A percentile compares a stretch with the other conserved stretches of the same genome.
phyloP scores from a whole-genome alignment of 2,329 filamentous ascomycete species.

The Penicillium griseofulvum region DNA sequence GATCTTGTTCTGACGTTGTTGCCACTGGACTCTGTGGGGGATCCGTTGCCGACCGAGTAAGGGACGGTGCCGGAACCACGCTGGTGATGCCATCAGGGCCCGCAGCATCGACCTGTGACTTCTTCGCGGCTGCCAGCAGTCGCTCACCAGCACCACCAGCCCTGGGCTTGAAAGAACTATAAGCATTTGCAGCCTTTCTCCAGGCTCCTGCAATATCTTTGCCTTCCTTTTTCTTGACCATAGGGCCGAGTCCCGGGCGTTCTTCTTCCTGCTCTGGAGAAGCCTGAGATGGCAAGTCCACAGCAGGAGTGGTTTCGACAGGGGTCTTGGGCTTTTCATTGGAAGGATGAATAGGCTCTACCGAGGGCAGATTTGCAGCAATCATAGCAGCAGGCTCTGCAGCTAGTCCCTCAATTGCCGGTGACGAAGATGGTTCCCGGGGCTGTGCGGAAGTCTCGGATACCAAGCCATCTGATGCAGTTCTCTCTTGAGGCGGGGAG shows the following conservation, averaged over 20 bases:
- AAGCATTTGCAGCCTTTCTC: constrained; percentile 73
- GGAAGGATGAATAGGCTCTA: constrained; percentile 1
- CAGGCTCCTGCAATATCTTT: constrained; percentile 71
- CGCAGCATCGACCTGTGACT: constrained; percentile 57
- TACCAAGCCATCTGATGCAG: constrained; percentile 7
- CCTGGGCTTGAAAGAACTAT: constrained; percentile 78
- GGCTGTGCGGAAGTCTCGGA: constrained; percentile 24
- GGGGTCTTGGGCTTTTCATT: constrained; percentile 12
- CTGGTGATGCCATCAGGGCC: constrained; percentile 86
- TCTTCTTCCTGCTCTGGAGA: constrained; percentile 37
- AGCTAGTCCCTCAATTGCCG: constrained; percentile 11
- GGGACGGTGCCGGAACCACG: constrained; percentile 74
- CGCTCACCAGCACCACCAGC: constrained; percentile 82
- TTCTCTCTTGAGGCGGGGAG: constrained; percentile 12
- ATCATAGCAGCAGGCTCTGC: constrained; percentile 16
- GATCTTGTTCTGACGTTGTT: constrained; percentile 32
- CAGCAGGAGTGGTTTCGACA: constrained; percentile 4
- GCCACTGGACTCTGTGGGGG: constrained; percentile 30
- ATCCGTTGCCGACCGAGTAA: constrained; percentile 43
- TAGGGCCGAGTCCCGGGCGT: constrained; percentile 80
- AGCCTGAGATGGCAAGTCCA: constrained; percentile 12
- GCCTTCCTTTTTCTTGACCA: constrained; percentile 79
- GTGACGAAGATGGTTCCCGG: constrained; percentile 12
- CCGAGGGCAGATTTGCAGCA: constrained; percentile 9
- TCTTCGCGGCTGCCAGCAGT: constrained; percentile 57